phyloP scores from a whole-genome alignment of 495 filamentous ascomycete genomes.

The Rostrohypoxylon terebratum region DNA sequence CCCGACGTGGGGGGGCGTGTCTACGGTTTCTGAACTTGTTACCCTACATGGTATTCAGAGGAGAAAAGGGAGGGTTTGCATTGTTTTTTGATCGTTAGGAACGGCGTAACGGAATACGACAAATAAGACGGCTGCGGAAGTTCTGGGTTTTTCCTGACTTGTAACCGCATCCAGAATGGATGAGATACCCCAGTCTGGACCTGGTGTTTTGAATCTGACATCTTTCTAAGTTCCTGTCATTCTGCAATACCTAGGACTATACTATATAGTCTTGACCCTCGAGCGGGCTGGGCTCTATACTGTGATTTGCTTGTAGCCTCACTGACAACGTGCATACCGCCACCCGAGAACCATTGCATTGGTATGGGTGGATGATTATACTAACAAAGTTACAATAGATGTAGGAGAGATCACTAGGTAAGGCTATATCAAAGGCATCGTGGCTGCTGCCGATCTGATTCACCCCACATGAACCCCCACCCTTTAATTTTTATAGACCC shows the following conservation, averaged over 20 bases:
- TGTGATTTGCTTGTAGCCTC: neutral
- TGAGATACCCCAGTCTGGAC: constrained; percentile 46
- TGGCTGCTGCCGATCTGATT: constrained; percentile 5
- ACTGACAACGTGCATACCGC: neutral
- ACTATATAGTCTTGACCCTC: neutral
- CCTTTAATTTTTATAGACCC: constrained; percentile 8
- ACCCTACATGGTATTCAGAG: constrained; percentile 17
- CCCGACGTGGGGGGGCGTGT: constrained; percentile 6
- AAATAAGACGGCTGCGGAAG: constrained; percentile 42
- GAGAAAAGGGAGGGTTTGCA: constrained; percentile 34
- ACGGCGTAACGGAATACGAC: constrained; percentile 48
- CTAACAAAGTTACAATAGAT: neutral
- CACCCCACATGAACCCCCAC: constrained; percentile 30
- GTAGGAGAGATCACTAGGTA: constrained; percentile 9
- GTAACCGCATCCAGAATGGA: constrained; percentile 41
- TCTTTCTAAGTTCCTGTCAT: constrained; percentile 14
- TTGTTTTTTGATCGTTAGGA: constrained; percentile 38
- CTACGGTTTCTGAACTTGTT: constrained; percentile 26
- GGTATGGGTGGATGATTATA: constrained; percentile 4
- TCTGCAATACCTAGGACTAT: constrained; percentile 6
- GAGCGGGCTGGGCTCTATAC: neutral
- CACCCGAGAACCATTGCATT: neutral
- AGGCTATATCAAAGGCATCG: constrained; percentile 30
- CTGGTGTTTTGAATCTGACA: constrained; percentile 38
- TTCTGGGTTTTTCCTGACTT: constrained; percentile 38